These are phyloP conservation scores for Populus pruinosa DNA, from an alignment of 345 rosid genomes.

Conservation along the genomic window DNA sequence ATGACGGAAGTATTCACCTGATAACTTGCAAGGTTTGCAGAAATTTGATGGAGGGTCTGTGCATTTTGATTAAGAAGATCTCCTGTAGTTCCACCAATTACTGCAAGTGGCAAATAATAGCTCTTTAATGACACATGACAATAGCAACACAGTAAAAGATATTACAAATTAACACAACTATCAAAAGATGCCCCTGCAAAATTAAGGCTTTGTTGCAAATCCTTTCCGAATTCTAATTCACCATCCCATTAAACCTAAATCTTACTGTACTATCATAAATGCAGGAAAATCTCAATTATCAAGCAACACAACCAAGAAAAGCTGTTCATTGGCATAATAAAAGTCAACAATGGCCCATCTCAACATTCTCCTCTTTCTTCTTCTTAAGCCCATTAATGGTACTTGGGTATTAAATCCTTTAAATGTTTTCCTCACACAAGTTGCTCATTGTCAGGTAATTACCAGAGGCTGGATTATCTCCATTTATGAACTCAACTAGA, in stretches of 20 bases:
- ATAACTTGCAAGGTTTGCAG: conserved; percentile 45
- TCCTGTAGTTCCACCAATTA: conserved; percentile 44
- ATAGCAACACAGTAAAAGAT: neutral
- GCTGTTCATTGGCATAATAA: neutral
- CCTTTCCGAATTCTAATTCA: neutral
- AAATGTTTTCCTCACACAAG: too few species aligned
- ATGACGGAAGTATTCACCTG: conserved; percentile 26
- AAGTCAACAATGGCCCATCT: neutral
- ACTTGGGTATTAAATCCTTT: too few species aligned
- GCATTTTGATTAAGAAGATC: conserved; percentile 65
- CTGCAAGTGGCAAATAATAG: conserved; percentile 33
- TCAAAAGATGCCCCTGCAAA: neutral
- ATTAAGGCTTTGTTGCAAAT: neutral
- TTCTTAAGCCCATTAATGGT: neutral
- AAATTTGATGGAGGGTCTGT: conserved; percentile 44
- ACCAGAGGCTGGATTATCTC: neutral
- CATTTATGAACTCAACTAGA: neutral
- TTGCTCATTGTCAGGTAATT: too few species aligned
- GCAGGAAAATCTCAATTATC: neutral
- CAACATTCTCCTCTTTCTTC: neutral
- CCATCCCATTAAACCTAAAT: neutral
- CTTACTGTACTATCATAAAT: neutral
- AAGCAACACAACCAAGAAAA: neutral
- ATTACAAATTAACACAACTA: neutral
- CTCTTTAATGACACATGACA: neutral